Base-by-base conservation (phyloP, 1,284 basidiomycete genomes). In the Boletus subluridellus region DNA sequence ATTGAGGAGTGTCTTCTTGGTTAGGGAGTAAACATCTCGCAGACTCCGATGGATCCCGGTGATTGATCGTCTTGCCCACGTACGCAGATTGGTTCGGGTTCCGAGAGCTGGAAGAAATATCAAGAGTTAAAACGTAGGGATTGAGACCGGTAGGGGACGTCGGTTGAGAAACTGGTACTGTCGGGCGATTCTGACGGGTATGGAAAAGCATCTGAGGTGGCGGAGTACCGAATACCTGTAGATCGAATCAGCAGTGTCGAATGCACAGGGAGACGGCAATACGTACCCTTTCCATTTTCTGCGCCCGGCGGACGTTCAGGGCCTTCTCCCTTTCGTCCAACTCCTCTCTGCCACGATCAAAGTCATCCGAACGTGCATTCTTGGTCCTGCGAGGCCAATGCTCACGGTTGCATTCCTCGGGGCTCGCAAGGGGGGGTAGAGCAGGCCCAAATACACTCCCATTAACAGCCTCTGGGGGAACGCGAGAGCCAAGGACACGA, bases 251-350 rank as follows among this genome's bases (percentile, higher is more conserved):
- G 62, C 35, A 55, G 58, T 28, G 46, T 50, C 38, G 46, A 38
- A 58, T 42, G 21, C 50, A 52, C 48, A 17, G 24, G 32, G 51
- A 53, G 42, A 57, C 24, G 32, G 17, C 52, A 11, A 9, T 41
- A 72, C 78, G 48, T 57, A 89, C 89, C 83, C 87, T 87, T 73
- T 92, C 89, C 89, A 92, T 91, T 75, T 92, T 92, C 66, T 86
- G 78, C 35, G 89, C 90, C 50, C 90, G 76, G 54, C 85, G 80
- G 50, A 92, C 89, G 65, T 88, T 89, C 67, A 87, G 80, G 15
- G 87, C 86, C 74, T 89, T 90, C 68, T 91, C 89, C 62, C 76
- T 78, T 32, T 83, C 82, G 62, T 83, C 80, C 50, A 91, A 77
- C 58, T 87, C 84, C 67, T 85, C 87, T 71, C 82, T 85, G 52